phyloP scores from a whole-genome alignment of 257 asterid genomes.

The Forsythia viridissima region DNA sequence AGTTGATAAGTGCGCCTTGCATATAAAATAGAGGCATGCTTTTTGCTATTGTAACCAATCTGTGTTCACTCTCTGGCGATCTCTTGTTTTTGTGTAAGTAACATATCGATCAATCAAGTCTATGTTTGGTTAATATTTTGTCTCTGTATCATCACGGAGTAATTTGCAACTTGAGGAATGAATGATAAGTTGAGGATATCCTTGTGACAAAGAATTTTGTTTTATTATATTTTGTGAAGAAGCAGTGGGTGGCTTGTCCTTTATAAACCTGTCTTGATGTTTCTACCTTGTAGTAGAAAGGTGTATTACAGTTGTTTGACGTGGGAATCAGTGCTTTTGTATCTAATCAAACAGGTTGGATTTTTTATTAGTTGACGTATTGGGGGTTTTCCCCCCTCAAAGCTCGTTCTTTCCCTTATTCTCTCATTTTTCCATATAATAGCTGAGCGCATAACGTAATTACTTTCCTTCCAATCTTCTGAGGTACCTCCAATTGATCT shows the following conservation, averaged over 20 bases:
- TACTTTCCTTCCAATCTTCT: background rate
- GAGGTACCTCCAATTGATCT: background rate
- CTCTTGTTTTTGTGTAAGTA: background rate
- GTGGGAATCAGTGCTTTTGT: background rate
- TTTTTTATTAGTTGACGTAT: background rate
- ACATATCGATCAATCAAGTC: background rate
- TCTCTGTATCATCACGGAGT: background rate
- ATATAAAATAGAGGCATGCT: background rate
- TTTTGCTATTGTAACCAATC: background rate
- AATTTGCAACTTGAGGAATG: constrained; percentile 7
- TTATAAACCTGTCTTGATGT: background rate
- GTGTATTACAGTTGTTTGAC: background rate
- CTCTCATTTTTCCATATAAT: background rate
- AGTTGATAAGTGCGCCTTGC: background rate
- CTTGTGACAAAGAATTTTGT: background rate
- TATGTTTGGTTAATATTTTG: background rate
- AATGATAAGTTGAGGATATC: background rate
- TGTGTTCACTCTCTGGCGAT: background rate
- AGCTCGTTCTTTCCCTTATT: background rate
- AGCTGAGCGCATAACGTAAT: background rate
- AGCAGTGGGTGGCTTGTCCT: background rate
- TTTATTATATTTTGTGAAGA: background rate
- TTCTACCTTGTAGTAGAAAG: background rate
- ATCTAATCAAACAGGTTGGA: background rate
- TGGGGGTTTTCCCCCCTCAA: background rate